A percentile compares a stretch with the other conserved stretches of the same genome.
phyloP scores from a whole-genome alignment of 2,329 filamentous ascomycete genomes.

The Trichophyton rubrum region DNA sequence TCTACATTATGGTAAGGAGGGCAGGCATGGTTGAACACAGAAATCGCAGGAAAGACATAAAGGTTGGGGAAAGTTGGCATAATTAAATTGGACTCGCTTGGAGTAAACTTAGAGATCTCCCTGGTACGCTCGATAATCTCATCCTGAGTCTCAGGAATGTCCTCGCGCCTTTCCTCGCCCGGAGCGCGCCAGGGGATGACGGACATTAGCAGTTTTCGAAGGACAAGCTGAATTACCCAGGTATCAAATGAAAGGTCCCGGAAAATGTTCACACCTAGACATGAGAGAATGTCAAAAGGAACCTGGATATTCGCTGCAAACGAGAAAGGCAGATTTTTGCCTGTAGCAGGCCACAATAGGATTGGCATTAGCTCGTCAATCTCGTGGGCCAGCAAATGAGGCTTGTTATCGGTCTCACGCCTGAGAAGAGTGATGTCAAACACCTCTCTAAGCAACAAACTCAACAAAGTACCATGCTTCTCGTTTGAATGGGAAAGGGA shows the following conservation, averaged over 20 bases:
- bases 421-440: conserved; percentile 26
- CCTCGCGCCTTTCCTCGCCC: conserved; percentile 4
- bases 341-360: background rate
- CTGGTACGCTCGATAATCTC: conserved; percentile 8
- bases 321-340: conserved; percentile 21
- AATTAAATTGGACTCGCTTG: background rate
- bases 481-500: conserved; percentile 20
- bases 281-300: conserved; percentile 25
- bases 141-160: background rate
- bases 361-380: conserved; percentile 26
- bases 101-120: background rate
- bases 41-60: conserved; percentile 23
- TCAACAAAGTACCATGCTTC: conserved; percentile 22
- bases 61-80: conserved; percentile 18
- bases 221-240: conserved; percentile 25
- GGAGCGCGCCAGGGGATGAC: conserved; percentile 22
- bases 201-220: conserved; percentile 23
- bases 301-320: conserved; percentile 26
- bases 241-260: conserved; percentile 27
- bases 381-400: conserved; percentile 23
- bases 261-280: conserved; percentile 28
- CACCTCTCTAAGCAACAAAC: conserved; percentile 24
- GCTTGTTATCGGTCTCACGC: conserved; percentile 16
- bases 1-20: conserved; percentile 16
- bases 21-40: conserved; percentile 24